These are phyloP conservation scores for Calendula officinalis DNA, from an alignment of 129 eudicot species.

Conservation along the genomic window DNA sequence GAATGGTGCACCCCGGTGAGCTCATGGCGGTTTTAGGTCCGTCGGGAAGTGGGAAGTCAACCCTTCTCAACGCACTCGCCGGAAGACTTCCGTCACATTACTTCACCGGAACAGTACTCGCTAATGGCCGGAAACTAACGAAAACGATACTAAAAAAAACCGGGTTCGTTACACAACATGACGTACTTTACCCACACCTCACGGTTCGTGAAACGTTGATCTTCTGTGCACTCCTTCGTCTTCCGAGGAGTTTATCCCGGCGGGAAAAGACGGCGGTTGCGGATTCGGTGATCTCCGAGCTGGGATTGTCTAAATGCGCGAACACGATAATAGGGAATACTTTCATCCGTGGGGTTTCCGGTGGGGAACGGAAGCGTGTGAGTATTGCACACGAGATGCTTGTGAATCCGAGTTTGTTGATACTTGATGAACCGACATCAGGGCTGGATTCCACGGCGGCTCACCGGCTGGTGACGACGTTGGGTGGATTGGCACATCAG, in stretches of 20 bases:
- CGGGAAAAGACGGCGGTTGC: conserved; percentile 52
- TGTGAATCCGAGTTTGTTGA: conserved; percentile 72
- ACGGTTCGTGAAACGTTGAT: conserved; percentile 86
- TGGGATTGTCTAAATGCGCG: conserved; percentile 71
- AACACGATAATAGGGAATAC: conserved; percentile 67
- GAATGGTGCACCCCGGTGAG: conserved; percentile 78
- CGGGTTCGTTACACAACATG: conserved; percentile 92
- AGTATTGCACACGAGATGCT: conserved; percentile 95
- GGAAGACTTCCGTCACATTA: conserved; percentile 57
- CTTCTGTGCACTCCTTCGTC: conserved; percentile 68
- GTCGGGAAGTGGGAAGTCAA: conserved; percentile 95
- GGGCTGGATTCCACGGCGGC: conserved; percentile 96
- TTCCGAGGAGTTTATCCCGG: conserved; percentile 44
- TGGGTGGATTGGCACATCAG: conserved; percentile 48
- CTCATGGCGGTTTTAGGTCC: conserved; percentile 86
- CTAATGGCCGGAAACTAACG: conserved; percentile 49
- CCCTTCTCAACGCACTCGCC: conserved; percentile 72
- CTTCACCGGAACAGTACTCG: conserved; percentile 67
- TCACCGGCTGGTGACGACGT: conserved; percentile 46
- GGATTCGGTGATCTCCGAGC: conserved; percentile 53
- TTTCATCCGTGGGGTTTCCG: conserved; percentile 80
- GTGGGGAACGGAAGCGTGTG: conserved; percentile 89
- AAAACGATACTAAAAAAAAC: conserved; percentile 46
- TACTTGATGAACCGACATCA: conserved; percentile 90
- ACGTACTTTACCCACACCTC: conserved; percentile 78